Evolutionary conservation across 768 basidiomycete genomes (phyloP).

Genomic region (Termitomyces heimii): DNA sequence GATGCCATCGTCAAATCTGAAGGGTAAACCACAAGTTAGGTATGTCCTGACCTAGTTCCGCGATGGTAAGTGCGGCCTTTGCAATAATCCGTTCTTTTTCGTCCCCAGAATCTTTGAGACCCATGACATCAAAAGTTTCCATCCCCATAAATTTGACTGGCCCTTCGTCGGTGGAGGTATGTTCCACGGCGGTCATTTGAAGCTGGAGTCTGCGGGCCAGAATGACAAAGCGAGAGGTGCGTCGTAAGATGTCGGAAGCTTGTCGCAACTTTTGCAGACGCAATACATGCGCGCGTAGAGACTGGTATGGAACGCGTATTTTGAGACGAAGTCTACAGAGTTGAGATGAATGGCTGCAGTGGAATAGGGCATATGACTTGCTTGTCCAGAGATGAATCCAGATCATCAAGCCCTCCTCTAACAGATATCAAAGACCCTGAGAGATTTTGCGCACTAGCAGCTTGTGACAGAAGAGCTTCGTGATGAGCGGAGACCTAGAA

Average conservation of each 20-base stretch:
- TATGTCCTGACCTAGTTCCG: constrained; percentile 70
- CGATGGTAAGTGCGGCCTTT: constrained; percentile 91
- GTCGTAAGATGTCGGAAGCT: constrained; percentile 78
- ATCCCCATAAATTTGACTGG: constrained; percentile 8
- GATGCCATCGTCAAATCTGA: constrained; percentile 2
- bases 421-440: constrained; percentile 66
- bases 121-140: constrained; percentile 9
- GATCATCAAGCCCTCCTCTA: constrained; percentile 62
- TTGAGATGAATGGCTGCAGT: constrained; percentile 15
- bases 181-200: constrained; percentile 75
- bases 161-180: constrained; percentile 15
- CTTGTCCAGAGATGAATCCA: constrained; percentile 77
- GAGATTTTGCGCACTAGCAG: constrained; percentile 67
- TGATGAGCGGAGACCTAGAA: constrained; percentile 77
- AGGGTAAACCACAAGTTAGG: neutral
- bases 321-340: constrained; percentile 68
- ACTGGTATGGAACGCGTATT: constrained; percentile 79
- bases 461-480: constrained; percentile 74
- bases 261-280: constrained; percentile 77
- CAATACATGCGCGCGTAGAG: constrained; percentile 62
- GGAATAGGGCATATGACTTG: constrained; percentile 25
- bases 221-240: constrained; percentile 79
- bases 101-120: constrained; percentile 46
- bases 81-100: constrained; percentile 85
- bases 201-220: constrained; percentile 76